A percentile compares a stretch with the other conserved stretches of the same genome.
Evolutionary conservation across 495 filamentous ascomycete species (phyloP).

Genomic region (Trichoderma virens): DNA sequence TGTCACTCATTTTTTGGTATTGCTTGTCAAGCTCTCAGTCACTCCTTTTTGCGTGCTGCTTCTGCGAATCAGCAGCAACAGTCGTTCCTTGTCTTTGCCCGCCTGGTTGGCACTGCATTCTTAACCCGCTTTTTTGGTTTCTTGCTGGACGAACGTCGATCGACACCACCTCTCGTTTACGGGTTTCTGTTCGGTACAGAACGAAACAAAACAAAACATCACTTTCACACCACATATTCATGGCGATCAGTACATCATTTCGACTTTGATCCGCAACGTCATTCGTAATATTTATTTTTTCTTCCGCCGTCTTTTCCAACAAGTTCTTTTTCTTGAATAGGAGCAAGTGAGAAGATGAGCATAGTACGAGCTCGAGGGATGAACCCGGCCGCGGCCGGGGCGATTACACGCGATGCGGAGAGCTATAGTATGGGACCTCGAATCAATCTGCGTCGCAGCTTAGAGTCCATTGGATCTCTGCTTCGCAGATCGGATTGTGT

Average conservation of each 20-base stretch:
- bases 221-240: not conserved
- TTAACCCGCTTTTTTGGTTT: constrained; percentile 3
- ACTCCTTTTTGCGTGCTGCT: constrained; percentile 21
- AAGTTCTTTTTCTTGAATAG: not conserved
- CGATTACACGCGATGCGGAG: not conserved
- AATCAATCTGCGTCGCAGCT: constrained; percentile 6
- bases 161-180: not conserved
- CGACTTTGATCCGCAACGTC: not conserved
- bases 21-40: constrained; percentile 24
- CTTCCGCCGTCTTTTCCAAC: not conserved
- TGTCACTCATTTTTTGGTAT: constrained; percentile 34
- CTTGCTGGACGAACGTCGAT: constrained; percentile 4
- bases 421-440: not conserved
- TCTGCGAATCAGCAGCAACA: constrained; percentile 4
- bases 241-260: not conserved
- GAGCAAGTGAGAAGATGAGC: not conserved
- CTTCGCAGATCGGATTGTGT: not conserved
- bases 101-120: constrained; percentile 5
- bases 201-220: not conserved
- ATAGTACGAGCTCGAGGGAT: not conserved
- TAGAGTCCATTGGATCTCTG: not conserved
- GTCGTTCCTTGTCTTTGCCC: constrained; percentile 1
- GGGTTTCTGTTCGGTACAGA: not conserved
- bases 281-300: constrained; percentile 1
- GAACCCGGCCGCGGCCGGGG: not conserved